These are phyloP conservation scores for Colletotrichum falcatum DNA, from an alignment of 2,329 filamentous ascomycete species.

Conservation along the genomic window DNA sequence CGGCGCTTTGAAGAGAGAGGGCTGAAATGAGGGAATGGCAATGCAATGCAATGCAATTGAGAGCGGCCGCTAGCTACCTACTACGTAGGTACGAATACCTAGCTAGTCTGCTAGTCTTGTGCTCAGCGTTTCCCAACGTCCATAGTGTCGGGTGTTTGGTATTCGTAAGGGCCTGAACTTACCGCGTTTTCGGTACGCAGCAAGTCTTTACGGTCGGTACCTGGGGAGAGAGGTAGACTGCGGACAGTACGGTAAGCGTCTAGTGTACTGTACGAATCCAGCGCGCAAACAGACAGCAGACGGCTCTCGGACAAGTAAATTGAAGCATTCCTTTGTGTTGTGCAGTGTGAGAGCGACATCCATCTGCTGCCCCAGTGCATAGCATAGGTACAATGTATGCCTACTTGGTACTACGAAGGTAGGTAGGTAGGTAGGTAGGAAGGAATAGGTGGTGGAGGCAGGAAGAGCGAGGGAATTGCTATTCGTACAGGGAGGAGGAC, in stretches of 20 bases:
- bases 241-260: no score
- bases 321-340: neutral
- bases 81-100: no score
- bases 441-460: neutral
- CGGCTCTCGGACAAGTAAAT: neutral
- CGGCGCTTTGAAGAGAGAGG: constrained; percentile 27
- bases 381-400: no score
- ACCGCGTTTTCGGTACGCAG: neutral
- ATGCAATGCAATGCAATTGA: constrained; percentile 24
- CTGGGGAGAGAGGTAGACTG: no score
- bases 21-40: constrained; percentile 7
- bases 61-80: constrained; percentile 22
- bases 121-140: constrained; percentile 9
- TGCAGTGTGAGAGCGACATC: neutral
- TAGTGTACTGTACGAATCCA: no score
- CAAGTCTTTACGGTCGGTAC: no score
- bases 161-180: neutral
- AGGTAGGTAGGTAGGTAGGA: neutral
- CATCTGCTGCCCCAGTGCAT: neutral
- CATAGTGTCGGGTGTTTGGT: constrained; percentile 1
- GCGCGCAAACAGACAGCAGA: neutral
- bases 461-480: neutral
- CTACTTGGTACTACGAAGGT: no score
- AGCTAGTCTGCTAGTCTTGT: no score
- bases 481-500: neutral